A percentile compares a stretch with the other conserved stretches of the same genome.
Conservation (phyloP, 768 basidiomycete species). For the Neoboletus brunneissimus region DNA sequence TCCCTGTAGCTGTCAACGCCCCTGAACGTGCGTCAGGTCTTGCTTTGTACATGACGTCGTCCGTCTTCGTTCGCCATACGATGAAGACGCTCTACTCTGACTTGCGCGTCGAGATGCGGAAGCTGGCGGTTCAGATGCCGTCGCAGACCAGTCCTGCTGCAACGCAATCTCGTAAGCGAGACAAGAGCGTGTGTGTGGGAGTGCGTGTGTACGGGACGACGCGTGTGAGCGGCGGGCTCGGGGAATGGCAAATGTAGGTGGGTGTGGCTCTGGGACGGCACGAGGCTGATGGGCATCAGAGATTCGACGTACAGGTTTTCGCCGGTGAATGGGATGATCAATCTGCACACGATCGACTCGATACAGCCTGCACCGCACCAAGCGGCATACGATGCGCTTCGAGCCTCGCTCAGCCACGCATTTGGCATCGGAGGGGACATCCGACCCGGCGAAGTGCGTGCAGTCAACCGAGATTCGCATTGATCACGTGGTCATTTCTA, state of each 20-base stretch:
- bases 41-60: constrained; percentile 67
- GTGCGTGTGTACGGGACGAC: constrained; percentile 55
- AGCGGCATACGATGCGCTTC: constrained; percentile 56
- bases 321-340: constrained; percentile 59
- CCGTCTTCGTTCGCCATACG: constrained; percentile 67
- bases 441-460: neutral
- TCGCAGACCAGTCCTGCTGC: neutral
- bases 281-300: constrained; percentile 34
- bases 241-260: constrained; percentile 75
- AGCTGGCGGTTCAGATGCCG: constrained; percentile 36
- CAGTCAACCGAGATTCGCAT: constrained; percentile 1
- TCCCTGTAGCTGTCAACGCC: neutral
- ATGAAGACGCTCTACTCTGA: constrained; percentile 74
- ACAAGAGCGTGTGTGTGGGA: constrained; percentile 57
- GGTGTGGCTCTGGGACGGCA: neutral
- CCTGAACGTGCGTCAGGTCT: constrained; percentile 46
- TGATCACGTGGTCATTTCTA: neutral
- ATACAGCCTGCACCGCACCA: constrained; percentile 76
- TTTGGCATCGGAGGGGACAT: constrained; percentile 25
- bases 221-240: constrained; percentile 57
- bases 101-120: constrained; percentile 53
- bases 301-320: constrained; percentile 75
- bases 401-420: constrained; percentile 13
- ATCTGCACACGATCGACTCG: constrained; percentile 65
- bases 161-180: constrained; percentile 31